Base-by-base conservation (phyloP, 2,329 filamentous ascomycete genomes). In the Colletotrichum scovillei region DNA sequence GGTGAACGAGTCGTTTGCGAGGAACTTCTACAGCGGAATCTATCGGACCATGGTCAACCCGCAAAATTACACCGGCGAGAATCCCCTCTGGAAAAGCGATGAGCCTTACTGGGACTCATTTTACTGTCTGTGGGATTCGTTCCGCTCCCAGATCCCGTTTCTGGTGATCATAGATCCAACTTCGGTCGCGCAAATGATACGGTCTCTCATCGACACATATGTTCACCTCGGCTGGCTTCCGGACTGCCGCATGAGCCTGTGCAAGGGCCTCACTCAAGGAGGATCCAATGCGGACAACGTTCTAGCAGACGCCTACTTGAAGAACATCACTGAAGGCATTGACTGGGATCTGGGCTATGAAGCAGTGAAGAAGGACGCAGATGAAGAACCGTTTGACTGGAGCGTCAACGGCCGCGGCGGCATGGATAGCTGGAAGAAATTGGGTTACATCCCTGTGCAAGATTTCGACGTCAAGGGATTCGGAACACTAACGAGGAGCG, bases 91-190 rank as follows among this genome's bases (percentile, higher is more conserved):
- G 91, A 76, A 88, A 2, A 91, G 88, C 55, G 84, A 84, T 2
- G 92, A 93, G 79, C 92, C 92, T 0, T 94, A 94, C 77, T 94
- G 92, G 78, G 92, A 94, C 79, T 93, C 91, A 0, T 94, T 92
- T 76, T 95, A 95, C 80, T 94, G 92, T 76, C 91, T 94, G 5
- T 94, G 92, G 92, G 92, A 94, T 77, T 89, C 88, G 0, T 94
- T 92, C 75, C 86, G 92, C 26, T 91, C 89, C 46, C 92, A 93
- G 71, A 88, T 94, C 60, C 92, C 92, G 0, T 88, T 95, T 24
- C 83, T 95, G 35, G 93, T 91, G 0, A 84, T 95, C 26, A 73
- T 93, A 1, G 93, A 95, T 76, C 92, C 93, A 0, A 74, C 82
- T 0, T 88, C 90, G 1, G 89, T 94, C 65, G 88, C 91, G 0